Conservation (phyloP, 2,329 filamentous ascomycete species). For the Penicillium corylophilum region DNA sequence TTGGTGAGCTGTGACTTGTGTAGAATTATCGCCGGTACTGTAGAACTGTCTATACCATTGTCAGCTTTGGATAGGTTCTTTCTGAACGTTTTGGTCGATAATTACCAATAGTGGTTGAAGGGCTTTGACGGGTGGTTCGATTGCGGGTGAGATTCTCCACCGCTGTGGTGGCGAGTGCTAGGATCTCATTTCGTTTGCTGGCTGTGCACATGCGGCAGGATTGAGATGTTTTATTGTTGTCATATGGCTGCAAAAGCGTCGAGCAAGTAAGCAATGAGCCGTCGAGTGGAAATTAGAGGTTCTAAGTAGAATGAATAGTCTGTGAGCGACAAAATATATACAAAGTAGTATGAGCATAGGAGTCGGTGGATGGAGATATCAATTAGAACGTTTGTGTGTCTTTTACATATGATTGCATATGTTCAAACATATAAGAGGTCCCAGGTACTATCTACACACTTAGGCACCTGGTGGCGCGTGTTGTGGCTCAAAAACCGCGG, state of each 20-base stretch:
- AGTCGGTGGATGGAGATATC: too few species aligned
- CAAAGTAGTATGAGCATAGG: background rate
- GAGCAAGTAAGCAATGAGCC: background rate
- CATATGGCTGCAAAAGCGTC: conserved; percentile 6
- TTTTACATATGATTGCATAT: too few species aligned
- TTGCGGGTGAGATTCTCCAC: conserved; percentile 30
- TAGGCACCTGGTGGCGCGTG: too few species aligned
- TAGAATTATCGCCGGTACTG: conserved; percentile 44
- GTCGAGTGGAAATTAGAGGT: background rate
- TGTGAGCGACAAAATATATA: background rate
- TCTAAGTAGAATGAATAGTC: background rate
- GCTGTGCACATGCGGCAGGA: conserved; percentile 15
- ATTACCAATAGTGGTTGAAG: conserved; percentile 8
- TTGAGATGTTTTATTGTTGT: conserved; percentile 14
- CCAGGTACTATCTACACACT: too few species aligned
- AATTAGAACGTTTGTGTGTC: too few species aligned
- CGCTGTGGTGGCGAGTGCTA: conserved; percentile 28
- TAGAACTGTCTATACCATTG: conserved; percentile 34
- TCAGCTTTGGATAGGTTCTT: conserved; percentile 24
- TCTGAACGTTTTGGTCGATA: background rate
- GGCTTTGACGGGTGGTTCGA: conserved; percentile 29
- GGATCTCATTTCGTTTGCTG: conserved; percentile 25
- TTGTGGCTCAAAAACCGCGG: too few species aligned
- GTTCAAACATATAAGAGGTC: too few species aligned
- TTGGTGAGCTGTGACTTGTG: conserved; percentile 48